A percentile compares a stretch with the other conserved stretches of the same genome.
phyloP scores from a whole-genome alignment of 352 stramenopile species.

The Phytophthora podocarpi region DNA sequence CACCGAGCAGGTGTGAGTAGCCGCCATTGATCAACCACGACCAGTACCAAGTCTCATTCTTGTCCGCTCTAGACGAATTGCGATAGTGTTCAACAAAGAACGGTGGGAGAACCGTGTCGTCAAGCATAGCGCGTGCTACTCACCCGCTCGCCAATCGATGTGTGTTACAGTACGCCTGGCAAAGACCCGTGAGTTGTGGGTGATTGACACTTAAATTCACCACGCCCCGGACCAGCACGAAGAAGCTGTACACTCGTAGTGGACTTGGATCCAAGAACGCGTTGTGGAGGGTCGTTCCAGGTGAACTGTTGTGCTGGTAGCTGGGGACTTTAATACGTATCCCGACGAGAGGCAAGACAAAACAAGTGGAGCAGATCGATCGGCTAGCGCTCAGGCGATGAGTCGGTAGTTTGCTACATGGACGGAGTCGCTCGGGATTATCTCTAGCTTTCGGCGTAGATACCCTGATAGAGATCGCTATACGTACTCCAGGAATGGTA shows the following conservation, averaged over 20 bases:
- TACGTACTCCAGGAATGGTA: no score
- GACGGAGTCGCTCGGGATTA: no score
- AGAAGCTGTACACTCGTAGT: neutral
- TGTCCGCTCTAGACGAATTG: neutral
- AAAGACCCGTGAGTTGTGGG: neutral
- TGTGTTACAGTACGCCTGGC: neutral
- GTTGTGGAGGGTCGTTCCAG: neutral
- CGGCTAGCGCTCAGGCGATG: no score
- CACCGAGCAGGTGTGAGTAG: neutral
- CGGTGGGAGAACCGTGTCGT: neutral
- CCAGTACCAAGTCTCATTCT: neutral
- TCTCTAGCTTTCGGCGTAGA: no score
- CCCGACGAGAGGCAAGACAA: no score
- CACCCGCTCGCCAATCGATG: neutral
- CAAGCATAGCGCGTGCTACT: neutral
- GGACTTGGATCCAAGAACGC: neutral
- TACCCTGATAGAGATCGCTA: no score
- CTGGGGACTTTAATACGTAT: constrained; percentile 15
- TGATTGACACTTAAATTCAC: constrained; percentile 2
- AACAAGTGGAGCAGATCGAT: no score
- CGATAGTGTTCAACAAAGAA: neutral
- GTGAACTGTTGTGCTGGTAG: neutral
- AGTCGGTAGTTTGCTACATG: no score
- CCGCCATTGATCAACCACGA: neutral
- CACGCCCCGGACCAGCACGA: neutral